Percentiles rank a stretch among this genome's conserved stretches.
Evolutionary conservation across 768 basidiomycete species (phyloP).

Genomic region (Leccinum olivaceopallidum): DNA sequence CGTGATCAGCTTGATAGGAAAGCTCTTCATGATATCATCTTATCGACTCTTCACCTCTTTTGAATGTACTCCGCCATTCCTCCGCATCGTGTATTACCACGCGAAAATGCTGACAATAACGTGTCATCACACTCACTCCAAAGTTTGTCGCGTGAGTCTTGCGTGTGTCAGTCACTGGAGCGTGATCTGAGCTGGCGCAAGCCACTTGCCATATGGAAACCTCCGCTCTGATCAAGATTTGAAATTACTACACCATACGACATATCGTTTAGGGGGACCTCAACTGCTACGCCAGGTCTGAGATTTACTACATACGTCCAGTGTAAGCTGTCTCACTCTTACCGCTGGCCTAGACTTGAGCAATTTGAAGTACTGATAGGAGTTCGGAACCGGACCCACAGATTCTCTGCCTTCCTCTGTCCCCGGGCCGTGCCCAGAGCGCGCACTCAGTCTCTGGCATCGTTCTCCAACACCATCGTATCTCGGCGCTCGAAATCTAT

Average conservation of each 20-base stretch:
- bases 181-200: constrained; percentile 5
- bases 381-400: neutral
- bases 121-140: neutral
- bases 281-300: neutral
- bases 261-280: neutral
- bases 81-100: neutral
- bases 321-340: neutral
- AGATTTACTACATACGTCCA: neutral
- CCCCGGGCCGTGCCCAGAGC: neutral
- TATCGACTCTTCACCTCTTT: neutral
- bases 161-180: neutral
- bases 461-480: neutral
- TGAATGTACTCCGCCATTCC: neutral
- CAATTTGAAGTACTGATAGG: neutral
- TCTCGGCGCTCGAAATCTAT: too few relatives aligned
- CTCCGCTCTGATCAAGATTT: constrained; percentile 1
- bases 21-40: neutral
- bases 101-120: neutral
- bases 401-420: neutral
- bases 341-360: neutral
- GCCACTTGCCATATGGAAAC: constrained; percentile 2
- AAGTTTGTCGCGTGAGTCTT: neutral
- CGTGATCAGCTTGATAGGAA: neutral
- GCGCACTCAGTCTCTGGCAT: neutral
- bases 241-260: constrained; percentile 8